Evolutionary conservation across 2,329 filamentous ascomycete species (phyloP).

Genomic region (Lasiodiplodia citricola): DNA sequence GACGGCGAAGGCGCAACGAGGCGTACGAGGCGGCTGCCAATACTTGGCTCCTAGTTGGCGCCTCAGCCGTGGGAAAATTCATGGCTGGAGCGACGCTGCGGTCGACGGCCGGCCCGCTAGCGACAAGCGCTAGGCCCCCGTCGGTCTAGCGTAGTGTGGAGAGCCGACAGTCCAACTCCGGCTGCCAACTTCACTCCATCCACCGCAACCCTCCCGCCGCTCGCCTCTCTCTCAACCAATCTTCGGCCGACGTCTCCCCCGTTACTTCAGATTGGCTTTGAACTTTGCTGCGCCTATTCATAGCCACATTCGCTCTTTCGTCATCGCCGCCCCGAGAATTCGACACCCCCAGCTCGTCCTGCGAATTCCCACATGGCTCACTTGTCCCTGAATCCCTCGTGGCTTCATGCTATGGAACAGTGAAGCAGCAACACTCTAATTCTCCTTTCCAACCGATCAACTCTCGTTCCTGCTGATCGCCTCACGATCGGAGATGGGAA

Average conservation of each 20-base stretch:
- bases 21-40: not conserved
- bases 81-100: not conserved
- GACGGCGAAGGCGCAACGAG: not conserved
- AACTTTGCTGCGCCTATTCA: not conserved
- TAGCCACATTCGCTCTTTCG: not conserved
- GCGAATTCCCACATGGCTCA: not conserved
- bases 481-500: not conserved
- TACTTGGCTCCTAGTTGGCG: conserved; percentile 4
- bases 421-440: not conserved
- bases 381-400: not conserved
- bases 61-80: not conserved
- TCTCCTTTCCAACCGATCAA: not conserved
- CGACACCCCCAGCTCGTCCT: not conserved
- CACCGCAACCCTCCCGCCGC: not conserved
- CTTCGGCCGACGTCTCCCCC: conserved; percentile 2
- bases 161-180: conserved; percentile 21
- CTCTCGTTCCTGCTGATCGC: not conserved
- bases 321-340: not conserved
- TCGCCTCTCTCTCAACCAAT: not conserved
- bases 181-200: not conserved
- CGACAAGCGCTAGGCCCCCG: not conserved
- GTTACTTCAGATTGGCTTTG: not conserved
- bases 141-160: conserved; percentile 2
- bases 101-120: not conserved
- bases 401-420: not conserved